These are phyloP conservation scores for Chrysosphaeria jannelii DNA, from an alignment of 2,329 filamentous ascomycete species.

Conservation along the genomic window DNA sequence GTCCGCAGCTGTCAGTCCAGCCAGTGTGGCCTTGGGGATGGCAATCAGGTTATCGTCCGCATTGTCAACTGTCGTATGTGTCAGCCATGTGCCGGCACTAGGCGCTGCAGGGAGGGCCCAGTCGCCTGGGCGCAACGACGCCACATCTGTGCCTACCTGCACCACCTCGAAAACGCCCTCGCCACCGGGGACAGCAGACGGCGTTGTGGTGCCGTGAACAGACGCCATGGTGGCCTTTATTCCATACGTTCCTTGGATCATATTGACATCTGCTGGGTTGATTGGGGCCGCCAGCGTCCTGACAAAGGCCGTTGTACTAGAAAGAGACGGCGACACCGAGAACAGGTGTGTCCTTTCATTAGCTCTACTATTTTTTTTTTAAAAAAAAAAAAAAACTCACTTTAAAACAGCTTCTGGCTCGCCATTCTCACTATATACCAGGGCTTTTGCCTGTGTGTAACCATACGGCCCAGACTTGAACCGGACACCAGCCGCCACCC, in stretches of 20 bases:
- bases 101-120: constrained; percentile 76
- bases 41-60: constrained; percentile 27
- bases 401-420: constrained; percentile 41
- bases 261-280: constrained; percentile 95
- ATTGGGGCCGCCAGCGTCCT: constrained; percentile 75
- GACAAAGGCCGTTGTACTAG: constrained; percentile 38
- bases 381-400: no score
- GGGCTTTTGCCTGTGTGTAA: constrained; percentile 61
- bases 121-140: constrained; percentile 39
- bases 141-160: constrained; percentile 25
- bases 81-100: constrained; percentile 81
- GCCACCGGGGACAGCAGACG: constrained; percentile 58
- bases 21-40: constrained; percentile 12
- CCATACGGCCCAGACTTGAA: constrained; percentile 35
- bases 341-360: constrained; percentile 44
- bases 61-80: constrained; percentile 41
- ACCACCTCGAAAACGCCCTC: constrained; percentile 87
- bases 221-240: constrained; percentile 51
- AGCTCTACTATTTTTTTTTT: no score
- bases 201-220: constrained; percentile 40
- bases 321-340: constrained; percentile 47
- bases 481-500: constrained; percentile 7
- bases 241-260: constrained; percentile 89
- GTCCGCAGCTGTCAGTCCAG: constrained; percentile 27
- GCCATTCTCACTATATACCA: constrained; percentile 45